Conservation (phyloP, 2,329 filamentous ascomycete species). For the Sporothrix mexicana region DNA sequence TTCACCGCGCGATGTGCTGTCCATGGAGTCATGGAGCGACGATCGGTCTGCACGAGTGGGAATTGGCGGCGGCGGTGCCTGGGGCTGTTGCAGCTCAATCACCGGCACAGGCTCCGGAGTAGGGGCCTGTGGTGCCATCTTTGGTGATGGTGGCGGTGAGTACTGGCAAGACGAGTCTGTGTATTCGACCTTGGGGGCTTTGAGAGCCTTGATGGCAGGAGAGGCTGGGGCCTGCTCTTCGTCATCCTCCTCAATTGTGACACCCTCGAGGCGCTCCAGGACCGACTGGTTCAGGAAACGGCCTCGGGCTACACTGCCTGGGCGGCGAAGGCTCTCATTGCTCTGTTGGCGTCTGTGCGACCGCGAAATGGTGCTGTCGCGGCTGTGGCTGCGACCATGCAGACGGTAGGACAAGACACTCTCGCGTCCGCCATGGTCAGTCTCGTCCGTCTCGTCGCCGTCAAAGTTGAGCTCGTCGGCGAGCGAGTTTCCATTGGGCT, state of each 20-base stretch:
- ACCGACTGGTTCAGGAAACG: slow-evolving; percentile 61
- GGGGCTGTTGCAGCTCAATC: slow-evolving; percentile 11
- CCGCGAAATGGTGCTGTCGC: slow-evolving; percentile 59
- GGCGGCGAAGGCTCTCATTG: slow-evolving; percentile 61
- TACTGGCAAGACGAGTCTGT: slow-evolving; percentile 80
- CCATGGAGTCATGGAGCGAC: slow-evolving; percentile 43
- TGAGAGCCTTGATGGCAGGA: slow-evolving; percentile 3
- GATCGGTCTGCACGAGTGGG: slow-evolving; percentile 44
- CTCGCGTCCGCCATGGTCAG: slow-evolving; percentile 73
- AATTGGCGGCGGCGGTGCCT: slow-evolving; percentile 45
- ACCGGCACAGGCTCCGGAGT: background rate
- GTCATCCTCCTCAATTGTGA: slow-evolving; percentile 58
- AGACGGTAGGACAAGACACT: slow-evolving; percentile 60
- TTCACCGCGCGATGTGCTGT: slow-evolving; percentile 55
- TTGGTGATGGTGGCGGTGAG: slow-evolving; percentile 80
- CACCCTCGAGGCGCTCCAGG: slow-evolving; percentile 61
- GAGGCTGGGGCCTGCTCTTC: slow-evolving; percentile 39
- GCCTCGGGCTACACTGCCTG: slow-evolving; percentile 61
- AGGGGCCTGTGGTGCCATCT: slow-evolving; percentile 46
- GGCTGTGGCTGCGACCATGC: slow-evolving; percentile 62
- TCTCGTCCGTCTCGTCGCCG: slow-evolving; percentile 74
- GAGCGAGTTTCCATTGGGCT: slow-evolving; percentile 73
- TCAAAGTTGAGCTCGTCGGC: slow-evolving; percentile 92
- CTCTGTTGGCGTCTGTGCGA: slow-evolving; percentile 63
- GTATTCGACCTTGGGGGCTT: slow-evolving; percentile 59